These are phyloP conservation scores for Funneliformis caledonium DNA, from an alignment of 371 early-diverging fungal genomes.

Conservation along the genomic window DNA sequence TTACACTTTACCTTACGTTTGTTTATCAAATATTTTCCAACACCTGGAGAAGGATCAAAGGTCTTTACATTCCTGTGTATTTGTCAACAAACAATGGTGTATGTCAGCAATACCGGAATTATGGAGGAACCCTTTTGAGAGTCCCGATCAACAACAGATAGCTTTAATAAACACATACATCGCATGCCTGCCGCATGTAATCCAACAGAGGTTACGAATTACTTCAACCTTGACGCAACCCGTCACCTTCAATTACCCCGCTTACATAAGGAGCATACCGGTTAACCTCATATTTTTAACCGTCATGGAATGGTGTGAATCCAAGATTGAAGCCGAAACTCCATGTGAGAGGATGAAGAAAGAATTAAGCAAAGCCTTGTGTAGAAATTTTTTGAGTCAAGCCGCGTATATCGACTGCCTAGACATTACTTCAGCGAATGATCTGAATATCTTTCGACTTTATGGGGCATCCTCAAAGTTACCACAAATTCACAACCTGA, in stretches of 20 bases:
- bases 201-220: neutral
- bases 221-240: neutral
- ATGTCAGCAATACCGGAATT: neutral
- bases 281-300: neutral
- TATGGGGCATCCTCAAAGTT: neutral
- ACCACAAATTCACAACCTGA: neutral
- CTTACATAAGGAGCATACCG: neutral
- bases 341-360: neutral
- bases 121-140: conserved; percentile 26
- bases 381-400: neutral
- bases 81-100: conserved; percentile 14
- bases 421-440: neutral
- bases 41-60: neutral
- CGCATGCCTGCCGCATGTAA: neutral
- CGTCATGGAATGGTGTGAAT: neutral
- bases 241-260: neutral
- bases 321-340: neutral
- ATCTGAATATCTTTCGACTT: neutral
- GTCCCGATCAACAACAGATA: neutral
- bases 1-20: conserved; percentile 41
- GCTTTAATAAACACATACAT: neutral
- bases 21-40: conserved; percentile 11
- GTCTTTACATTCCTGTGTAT: neutral
- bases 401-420: neutral
- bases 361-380: neutral